Percentiles rank a stretch among this genome's conserved stretches.
Evolutionary conservation across 352 stramenopile species (phyloP).

Genomic region (Phytophthora tentaculata): DNA sequence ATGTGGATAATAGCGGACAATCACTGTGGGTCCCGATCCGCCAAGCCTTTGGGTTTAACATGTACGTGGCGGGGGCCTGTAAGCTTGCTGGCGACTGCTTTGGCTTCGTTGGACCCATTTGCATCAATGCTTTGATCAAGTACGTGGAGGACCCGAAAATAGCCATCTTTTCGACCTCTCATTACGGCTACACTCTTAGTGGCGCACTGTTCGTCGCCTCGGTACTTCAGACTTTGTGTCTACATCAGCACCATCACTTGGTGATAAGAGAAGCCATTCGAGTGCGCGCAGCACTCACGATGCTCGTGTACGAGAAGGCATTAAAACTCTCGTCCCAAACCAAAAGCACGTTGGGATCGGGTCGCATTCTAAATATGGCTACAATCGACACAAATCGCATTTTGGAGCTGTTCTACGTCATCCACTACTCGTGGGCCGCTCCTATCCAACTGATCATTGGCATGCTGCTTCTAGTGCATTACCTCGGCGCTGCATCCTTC

Average conservation of each 20-base stretch:
- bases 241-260: slow-evolving; percentile 72
- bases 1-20: slow-evolving; percentile 12
- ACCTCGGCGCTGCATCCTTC: slow-evolving; percentile 59
- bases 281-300: slow-evolving; percentile 66
- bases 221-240: slow-evolving; percentile 57
- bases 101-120: slow-evolving; percentile 87
- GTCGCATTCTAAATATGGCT: slow-evolving; percentile 95
- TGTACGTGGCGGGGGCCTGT: slow-evolving; percentile 86
- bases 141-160: slow-evolving; percentile 63
- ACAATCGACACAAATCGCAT: slow-evolving; percentile 93
- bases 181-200: slow-evolving; percentile 71
- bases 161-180: slow-evolving; percentile 44
- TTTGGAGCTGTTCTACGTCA: slow-evolving; percentile 79
- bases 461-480: slow-evolving; percentile 55
- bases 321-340: slow-evolving; percentile 62
- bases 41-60: slow-evolving; percentile 88
- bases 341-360: slow-evolving; percentile 62
- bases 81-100: slow-evolving; percentile 93
- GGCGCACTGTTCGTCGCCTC: slow-evolving; percentile 52
- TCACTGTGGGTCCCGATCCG: slow-evolving; percentile 57
- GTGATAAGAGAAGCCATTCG: slow-evolving; percentile 72
- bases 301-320: slow-evolving; percentile 70
- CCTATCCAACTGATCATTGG: slow-evolving; percentile 65
- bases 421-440: slow-evolving; percentile 72
- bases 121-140: slow-evolving; percentile 58